Evolutionary conservation across 495 filamentous ascomycete species (phyloP), one percentile per base, ranked within the genome.

Genomic region (Penicillium taxi): DNA sequence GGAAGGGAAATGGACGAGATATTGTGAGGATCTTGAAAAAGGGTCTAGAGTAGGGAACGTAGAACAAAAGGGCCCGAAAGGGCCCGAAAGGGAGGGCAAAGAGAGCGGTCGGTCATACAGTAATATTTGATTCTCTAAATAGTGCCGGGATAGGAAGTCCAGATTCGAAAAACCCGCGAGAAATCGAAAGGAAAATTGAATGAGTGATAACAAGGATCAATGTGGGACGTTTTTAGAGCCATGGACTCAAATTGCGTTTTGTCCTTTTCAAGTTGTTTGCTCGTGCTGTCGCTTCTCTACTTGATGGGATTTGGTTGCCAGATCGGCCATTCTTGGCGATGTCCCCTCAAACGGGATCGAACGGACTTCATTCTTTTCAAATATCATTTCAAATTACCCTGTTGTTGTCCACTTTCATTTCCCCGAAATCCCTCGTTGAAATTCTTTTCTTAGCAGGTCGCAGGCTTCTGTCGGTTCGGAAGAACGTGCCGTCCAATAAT

Each of bases 401-500:
- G n/a, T n/a, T n/a, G n/a, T 24, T 11, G 22, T 15, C 24, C 35
- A 28, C 17, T 23, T 2, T 12, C 25, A 14, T 17, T 14, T 5
- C 18, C 11, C 1, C 6, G 22, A 24, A 24, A 24, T 11, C 22
- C 22, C 6, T 24, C 22, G 11, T 24, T 6, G 6, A 6, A 24
- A 11, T 11, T 11, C 22, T 11, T 6, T 6, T 24, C 22, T 24
- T 16, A 6, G 12, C 7, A 21, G 9, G 26, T 37, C 21, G 14
- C 11, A 21, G 18, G 5, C 18, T 37, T 11, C 18, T 35, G 39
- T 30, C 30, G n/a, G 41, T 9, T 9, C 47, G 42, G 47, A 29
- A 30, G 38, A 43, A 29, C 39, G 8, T 45, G 30, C 45, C 39
- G 31, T 23, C 49, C 49, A 52, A 52, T 52, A 16, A 31, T 24